Conservation (phyloP, 345 rosid species). For the Acer saccharum region DNA sequence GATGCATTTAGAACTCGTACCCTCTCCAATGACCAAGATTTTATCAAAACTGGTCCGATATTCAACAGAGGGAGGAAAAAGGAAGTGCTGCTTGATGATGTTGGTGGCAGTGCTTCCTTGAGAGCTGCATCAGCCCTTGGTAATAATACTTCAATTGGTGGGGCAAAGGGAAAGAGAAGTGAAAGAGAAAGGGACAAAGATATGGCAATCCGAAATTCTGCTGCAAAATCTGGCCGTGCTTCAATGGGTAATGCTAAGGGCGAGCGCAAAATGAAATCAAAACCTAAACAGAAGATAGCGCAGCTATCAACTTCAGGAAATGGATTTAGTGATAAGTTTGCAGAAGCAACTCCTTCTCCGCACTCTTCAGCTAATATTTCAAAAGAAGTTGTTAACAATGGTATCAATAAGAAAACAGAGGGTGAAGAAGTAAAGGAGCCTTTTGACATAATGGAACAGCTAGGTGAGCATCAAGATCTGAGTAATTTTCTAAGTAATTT, state of each 20-base stretch:
- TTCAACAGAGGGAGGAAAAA: conserved; percentile 55
- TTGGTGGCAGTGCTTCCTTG: conserved; percentile 42
- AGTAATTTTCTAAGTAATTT: conserved; percentile 39
- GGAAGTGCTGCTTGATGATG: conserved; percentile 54
- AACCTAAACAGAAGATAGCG: conserved; percentile 56
- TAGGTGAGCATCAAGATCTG: conserved; percentile 41
- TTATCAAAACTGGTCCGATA: conserved; percentile 43
- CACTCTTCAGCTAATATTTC: conserved; percentile 17
- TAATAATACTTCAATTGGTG: conserved; percentile 31
- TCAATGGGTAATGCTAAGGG: conserved; percentile 33
- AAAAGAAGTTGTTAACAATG: conserved; percentile 7
- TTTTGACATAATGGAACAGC: conserved; percentile 42
- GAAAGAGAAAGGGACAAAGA: conserved; percentile 53
- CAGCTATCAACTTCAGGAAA: conserved; percentile 45
- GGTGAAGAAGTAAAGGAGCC: conserved; percentile 32
- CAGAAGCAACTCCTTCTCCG: conserved; percentile 26
- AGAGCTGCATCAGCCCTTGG: conserved; percentile 32
- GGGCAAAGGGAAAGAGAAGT: conserved; percentile 63
- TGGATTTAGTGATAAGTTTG: conserved; percentile 33
- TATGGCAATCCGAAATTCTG: conserved; percentile 22
- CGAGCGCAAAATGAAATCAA: conserved; percentile 54
- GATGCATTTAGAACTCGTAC: conserved; percentile 20
- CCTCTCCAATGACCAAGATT: conserved; percentile 26
- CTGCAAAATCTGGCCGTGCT: conserved; percentile 39
- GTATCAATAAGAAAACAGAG: conserved; percentile 36